Evolutionary conservation across 1,284 basidiomycete species (phyloP), one percentile per base, ranked within the genome.

Genomic region (Thelephora terrestris): DNA sequence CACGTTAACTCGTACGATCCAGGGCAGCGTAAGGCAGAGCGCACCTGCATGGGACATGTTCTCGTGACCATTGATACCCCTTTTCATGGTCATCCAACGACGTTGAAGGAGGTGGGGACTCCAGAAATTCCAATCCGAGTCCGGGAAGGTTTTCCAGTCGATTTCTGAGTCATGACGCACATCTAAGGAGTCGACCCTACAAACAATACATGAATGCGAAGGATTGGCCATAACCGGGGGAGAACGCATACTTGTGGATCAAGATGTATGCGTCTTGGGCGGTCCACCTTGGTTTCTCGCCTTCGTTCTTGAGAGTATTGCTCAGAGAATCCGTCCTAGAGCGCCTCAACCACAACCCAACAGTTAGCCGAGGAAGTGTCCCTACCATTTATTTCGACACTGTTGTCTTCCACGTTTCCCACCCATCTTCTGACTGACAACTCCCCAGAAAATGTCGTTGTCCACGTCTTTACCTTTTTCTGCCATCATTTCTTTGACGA

Each of bases 111-210:
- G 70, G 56, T 88, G 85, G 0, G 84, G 75, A 61, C 85, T 88
- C 83, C 83, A 89, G n/a, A 84, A 59, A 56, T 89, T 86, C 86
- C 86, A 89, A 50, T 80, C 71, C 21, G 76, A 60, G 60, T 90
- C 85, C 2, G 74, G 66, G 20, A 89, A 68, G 16, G 71, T 71
- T 61, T 86, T 88, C 86, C 87, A 90, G 57, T 87, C 81, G 47
- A 90, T 84, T 58, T 89, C 86, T n/a, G 76, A 83, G 56, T 90
- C 86, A 57, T 90, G 82, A 46, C 74, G 71, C 35, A 89, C 81
- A 50, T 80, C 74, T 45, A 88, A 63, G 0, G 83, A 79, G 55
- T 82, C 81, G 42, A 90, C 69, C 61, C 86, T 90, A 57, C 7
- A 37, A 46, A 43, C 21, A 39, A 27, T 48, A 43, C 46, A 44